Evolutionary conservation across 2,329 filamentous ascomycete species (phyloP), one percentile per base, ranked within the genome.

Genomic region (Fusarium torulosum): DNA sequence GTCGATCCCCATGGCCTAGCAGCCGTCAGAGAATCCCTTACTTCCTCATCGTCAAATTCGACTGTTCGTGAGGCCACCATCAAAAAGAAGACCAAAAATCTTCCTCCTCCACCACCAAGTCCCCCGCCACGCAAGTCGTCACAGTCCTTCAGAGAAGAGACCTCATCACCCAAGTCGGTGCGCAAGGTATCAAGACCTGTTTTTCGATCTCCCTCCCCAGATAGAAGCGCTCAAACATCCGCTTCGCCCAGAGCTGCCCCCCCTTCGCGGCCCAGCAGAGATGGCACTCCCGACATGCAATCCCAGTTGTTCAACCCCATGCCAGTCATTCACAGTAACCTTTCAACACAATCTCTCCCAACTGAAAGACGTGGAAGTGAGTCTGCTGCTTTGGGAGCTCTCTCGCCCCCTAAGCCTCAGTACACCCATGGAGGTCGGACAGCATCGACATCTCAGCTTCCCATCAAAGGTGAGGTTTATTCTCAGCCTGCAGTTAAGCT

Each of bases 41-140:
- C 85, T 21, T 93, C 91, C 2, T 93, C 91, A 0, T 93, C 91
- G 0, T 92, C 90, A 7, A 87, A 86, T 62, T 92, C 90, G 8
- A 92, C 89, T 3, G 85, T 91, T 10, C 84, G 88, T 33, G 84
- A 81, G 17, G 83, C 81, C 23, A 82, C 82, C 14, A 63, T 60
- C 20, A 83, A 77, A 64, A 81, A 76, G 60, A 84, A 80, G 71
- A 57, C 78, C 47, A 83, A 81, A 71, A 75, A 77, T 20, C 72
- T 85, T 6, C 78, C 82, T n/a, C 80, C 82, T 3, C 78, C 82
- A 8, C 84, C 87, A 13, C 86, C 85, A 13, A 91, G 85, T 56
- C 88, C 88, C 13, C 87, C 88, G 4, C 85, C 86, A 4, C 84
- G 88, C 42, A 89, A 86, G 70, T 87, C 87, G 13, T 90, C 88